These are phyloP conservation scores for Triticum urartu DNA, from an alignment of 176 grass and related monocot genomes.

Conservation along the genomic window DNA sequence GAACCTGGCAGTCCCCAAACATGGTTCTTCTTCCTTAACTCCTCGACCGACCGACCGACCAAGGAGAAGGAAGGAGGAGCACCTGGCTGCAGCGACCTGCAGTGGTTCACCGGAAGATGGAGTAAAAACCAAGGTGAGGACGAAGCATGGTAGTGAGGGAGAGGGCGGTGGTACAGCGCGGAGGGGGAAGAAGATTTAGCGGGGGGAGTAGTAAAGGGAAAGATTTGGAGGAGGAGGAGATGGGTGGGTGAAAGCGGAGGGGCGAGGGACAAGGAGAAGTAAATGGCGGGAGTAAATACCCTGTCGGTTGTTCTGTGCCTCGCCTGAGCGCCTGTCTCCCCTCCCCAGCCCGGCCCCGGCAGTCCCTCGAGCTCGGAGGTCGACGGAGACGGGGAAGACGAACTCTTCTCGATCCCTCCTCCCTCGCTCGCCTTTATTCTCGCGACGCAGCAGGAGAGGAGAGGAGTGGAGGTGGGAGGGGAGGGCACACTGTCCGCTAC, in stretches of 20 bases:
- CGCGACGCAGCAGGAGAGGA: not conserved
- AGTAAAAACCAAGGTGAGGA: not conserved
- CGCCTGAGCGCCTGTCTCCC: conserved; percentile 8
- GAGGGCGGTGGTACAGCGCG: not conserved
- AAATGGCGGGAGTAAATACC: conserved; percentile 50
- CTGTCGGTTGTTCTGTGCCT: conserved; percentile 72
- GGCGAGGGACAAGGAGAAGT: not conserved
- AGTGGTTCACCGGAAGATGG: conserved; percentile 4
- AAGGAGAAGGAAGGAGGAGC: not conserved
- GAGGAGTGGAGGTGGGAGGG: not conserved
- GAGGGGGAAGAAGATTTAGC: conserved; percentile 35
- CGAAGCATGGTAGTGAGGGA: not conserved
- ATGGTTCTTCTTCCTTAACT: conserved; percentile 20
- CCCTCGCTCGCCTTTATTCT: not conserved
- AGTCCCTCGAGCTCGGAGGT: not conserved
- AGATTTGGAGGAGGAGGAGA: not conserved
- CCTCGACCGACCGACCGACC: not conserved
- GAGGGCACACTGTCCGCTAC: conserved; percentile 13
- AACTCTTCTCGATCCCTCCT: not conserved
- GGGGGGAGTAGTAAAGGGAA: conserved; percentile 27
- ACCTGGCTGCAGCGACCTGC: not conserved
- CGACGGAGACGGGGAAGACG: conserved; percentile 7
- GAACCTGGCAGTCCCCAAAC: conserved; percentile 97
- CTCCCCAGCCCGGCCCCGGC: not conserved
- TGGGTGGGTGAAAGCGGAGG: not conserved